Evolutionary conservation across 1,284 basidiomycete species (phyloP), one percentile per base, ranked within the genome.

Genomic region (Fistulinella cinereoalba): DNA sequence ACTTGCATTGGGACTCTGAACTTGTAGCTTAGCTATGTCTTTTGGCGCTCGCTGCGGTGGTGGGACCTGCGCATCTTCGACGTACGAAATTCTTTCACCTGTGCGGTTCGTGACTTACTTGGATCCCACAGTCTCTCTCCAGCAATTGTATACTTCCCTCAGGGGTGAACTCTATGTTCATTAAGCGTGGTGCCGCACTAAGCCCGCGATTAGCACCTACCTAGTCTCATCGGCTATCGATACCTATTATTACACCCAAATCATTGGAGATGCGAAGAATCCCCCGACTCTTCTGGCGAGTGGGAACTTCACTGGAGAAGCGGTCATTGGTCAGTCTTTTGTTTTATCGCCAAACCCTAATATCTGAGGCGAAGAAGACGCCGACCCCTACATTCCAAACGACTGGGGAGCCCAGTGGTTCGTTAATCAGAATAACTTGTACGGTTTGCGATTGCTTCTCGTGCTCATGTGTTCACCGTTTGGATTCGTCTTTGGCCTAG

Each of bases 351-450:
- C 5, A 5, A 27, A 36, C 9, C 9, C 19, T n/a, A n/a, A n/a
- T 32, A 40, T 44, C 39, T 61, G 21, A 61, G 25, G 4, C 12
- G 11, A 31, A 29, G 29, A 11, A 75, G 74, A 75, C 37, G 67
- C 71, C 16, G 67, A 77, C 47, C 74, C 74, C n/a, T 74, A 72
- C 54, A 70, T 73, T 48, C 63, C 67, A 1, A 49, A 60, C 40
- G 68, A 71, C 12, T 70, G 6, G 1, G 58, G 58, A 10, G 48
- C 49, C n/a, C 54, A 78, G 44, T 77, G 71, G 71, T 78, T 73
- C 51, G 43, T 56, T 5, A 73, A 76, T 55, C 77, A 79, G 56
- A 67, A 80, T 60, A 80, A 79, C 61, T 79, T 80, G 61, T 67
- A 41, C 2, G 52, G 18, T 28, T n/a, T 21, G 6, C 24, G 0